Conservation (phyloP, 106 monocot species). For the Allium fistulosum region DNA sequence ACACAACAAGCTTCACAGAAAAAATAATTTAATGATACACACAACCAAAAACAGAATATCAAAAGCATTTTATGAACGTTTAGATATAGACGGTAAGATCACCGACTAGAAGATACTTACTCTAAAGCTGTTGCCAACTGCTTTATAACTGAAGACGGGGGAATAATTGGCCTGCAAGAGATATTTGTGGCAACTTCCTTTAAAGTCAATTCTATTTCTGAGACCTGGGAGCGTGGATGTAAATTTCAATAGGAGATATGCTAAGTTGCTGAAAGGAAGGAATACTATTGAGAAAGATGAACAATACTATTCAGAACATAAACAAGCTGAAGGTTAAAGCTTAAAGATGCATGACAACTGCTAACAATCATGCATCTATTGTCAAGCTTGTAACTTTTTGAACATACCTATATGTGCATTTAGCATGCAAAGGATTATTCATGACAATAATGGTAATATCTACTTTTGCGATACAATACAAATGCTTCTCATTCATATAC, state of each 20-base stretch:
- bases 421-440: too few species aligned
- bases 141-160: conserved; percentile 37
- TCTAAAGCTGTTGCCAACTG: conserved; percentile 51
- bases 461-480: too few species aligned
- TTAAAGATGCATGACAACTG: neutral
- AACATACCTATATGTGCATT: too few species aligned
- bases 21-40: neutral
- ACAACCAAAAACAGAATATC: neutral
- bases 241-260: neutral
- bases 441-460: too few species aligned
- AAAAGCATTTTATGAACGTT: neutral
- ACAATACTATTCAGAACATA: neutral
- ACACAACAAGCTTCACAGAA: neutral
- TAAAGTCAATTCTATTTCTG: conserved; percentile 7
- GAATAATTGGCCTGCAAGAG: conserved; percentile 19
- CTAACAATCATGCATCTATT: neutral
- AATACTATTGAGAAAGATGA: neutral
- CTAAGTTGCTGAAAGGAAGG: neutral
- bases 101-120: conserved; percentile 26
- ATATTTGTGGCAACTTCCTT: conserved; percentile 14
- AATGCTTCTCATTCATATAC: too few species aligned
- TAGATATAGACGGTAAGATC: neutral
- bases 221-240: conserved; percentile 15
- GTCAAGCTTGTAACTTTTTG: neutral
- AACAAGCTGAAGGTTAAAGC: neutral